Evolutionary conservation across 2,329 filamentous ascomycete genomes (phyloP), one percentile per base, ranked within the genome.

Genomic region (Pyrenochaeta sp.): DNA sequence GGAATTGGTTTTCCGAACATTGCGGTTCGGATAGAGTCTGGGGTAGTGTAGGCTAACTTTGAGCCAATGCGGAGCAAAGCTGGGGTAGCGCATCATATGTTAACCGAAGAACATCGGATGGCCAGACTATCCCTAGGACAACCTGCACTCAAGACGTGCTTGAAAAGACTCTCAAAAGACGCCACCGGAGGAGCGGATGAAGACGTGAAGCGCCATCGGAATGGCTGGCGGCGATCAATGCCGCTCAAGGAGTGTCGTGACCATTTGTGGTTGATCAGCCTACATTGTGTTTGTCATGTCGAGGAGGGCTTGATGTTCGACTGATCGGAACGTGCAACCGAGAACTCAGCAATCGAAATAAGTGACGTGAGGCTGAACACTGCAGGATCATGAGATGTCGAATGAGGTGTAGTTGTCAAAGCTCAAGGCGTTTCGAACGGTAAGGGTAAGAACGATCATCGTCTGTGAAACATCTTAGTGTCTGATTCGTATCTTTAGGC

Each of bases 41-140:
- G 52, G 52, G 46, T 50, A 44, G 39, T 42, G 46, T 32, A 50
- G 47, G 50, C 50, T 45, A 52, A 52, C 19, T 19, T n/a, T 24
- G 43, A 45, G 52, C 52, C 52, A 54, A 49, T 54, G 45, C 51
- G 43, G 52, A 32, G 36, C 22, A 27, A 49, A 36, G 39, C 45
- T 44, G 52, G 52, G 45, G 52, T 48, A 48, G 52, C 22, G 46
- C 27, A 25, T 19, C 24, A n/a, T 8, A 43, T 4, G 40, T 43
- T 43, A 43, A 19, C 40, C 22, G 40, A 43, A 24, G 40, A 27
- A 12, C 40, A 25, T 27, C 22, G 8, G 10, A 25, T 12, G 7
- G 22, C 22, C 10, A 25, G 40, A 12, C 40, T 10, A 27, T 25
- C 19, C 40, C 22, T 43, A 27, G 40, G n/a, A 25, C 5, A 36